Evolutionary conservation across 257 asterid genomes (phyloP).

Genomic region (Solanum chiquidenum): DNA sequence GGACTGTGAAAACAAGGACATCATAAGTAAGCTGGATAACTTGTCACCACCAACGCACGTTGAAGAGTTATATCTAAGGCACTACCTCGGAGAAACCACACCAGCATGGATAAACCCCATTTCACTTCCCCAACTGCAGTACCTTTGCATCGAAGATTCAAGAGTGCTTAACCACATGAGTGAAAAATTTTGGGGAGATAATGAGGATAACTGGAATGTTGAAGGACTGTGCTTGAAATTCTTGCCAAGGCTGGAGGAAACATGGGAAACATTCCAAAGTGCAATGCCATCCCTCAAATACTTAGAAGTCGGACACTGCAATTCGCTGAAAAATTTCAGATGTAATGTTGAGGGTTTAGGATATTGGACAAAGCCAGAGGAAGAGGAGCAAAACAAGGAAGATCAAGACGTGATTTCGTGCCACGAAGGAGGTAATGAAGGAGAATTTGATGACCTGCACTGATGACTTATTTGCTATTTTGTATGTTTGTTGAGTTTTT

Average conservation of each 20-base stretch:
- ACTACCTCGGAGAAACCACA: constrained; percentile 7
- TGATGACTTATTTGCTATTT: background rate
- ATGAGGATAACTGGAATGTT: constrained; percentile 4
- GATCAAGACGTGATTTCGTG: background rate
- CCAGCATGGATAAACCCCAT: constrained; percentile 20
- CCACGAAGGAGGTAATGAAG: background rate
- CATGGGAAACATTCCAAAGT: background rate
- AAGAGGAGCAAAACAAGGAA: background rate
- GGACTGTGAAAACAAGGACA: background rate
- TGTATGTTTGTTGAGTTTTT: background rate
- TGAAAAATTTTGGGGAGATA: background rate
- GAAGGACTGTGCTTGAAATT: constrained; percentile 18
- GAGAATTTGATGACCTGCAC: background rate
- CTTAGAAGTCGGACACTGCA: constrained; percentile 15
- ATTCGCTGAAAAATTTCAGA: background rate
- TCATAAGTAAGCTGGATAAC: background rate
- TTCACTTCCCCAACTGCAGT: constrained; percentile 12
- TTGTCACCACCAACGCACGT: background rate
- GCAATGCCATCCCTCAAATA: constrained; percentile 6
- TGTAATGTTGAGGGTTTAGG: background rate
- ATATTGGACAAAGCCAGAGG: background rate
- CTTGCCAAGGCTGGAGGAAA: constrained; percentile 4
- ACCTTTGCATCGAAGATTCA: constrained; percentile 19
- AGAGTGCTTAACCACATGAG: background rate
- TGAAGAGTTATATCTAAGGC: constrained; percentile 13